Evolutionary conservation across 345 rosid species (phyloP), one percentile per base, ranked within the genome.

Genomic region (Camelina laxa): DNA sequence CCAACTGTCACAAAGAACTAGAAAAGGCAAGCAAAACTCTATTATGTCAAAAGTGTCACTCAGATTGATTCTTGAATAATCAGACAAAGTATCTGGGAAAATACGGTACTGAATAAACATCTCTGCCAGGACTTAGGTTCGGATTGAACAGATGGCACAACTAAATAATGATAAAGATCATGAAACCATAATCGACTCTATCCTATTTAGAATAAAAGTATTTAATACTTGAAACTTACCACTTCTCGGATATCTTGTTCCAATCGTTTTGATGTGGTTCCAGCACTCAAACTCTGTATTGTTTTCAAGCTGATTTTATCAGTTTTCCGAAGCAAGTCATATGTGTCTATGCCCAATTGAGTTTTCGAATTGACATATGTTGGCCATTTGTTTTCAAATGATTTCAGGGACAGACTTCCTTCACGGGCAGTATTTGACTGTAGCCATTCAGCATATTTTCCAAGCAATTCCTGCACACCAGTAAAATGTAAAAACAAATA

Each of bases 1-100:
- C 97, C 91, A 82, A 89, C 87, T 44, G 97, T 85, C 74, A 86
- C 96, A 79, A 90, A 68, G 80, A 86, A 90, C 97, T 92, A 78
- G 21, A 72, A 51, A 79, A 36, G 9, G 47, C 53, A 72, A 42
- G 50, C 58, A 69, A 63, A 73, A 42, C 69, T 42, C 33, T 54
- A 21, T 27, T 41, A 33, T 63, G 59, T 27, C 60, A 55, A 36
- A 49, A 45, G 20, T 22, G 17, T 35, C 42, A 7, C 21, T 22
- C 10, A 17, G 12, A 54, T 13, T 75, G 20, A 21, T 58, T 51
- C 11, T 35, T 55, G 44, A 58, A 59, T n/a, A 58, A 38, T 30
- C 44, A 12, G 39, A 67, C 33, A 6, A 65, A 22, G 13, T 24
- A 65, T 66, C 21, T 66, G 60, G 60, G 39, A n/a, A 36, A 11